Conservation (phyloP, 2,329 filamentous ascomycete species). For the Ceratocystis destructans region DNA sequence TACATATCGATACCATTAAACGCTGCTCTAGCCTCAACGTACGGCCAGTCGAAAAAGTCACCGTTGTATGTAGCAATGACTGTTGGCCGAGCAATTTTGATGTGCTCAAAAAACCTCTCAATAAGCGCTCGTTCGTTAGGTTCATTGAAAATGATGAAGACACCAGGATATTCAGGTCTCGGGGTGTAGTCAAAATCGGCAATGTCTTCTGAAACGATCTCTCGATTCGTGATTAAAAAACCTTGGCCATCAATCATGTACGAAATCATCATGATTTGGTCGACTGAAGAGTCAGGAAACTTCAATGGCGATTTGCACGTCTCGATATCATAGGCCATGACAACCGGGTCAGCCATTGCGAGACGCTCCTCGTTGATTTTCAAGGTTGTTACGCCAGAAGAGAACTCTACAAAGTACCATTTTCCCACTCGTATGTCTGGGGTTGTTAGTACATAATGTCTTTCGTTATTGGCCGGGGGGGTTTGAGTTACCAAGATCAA, state of each 20-base stretch:
- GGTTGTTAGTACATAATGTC: slow-evolving; percentile 21
- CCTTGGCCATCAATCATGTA: slow-evolving; percentile 99
- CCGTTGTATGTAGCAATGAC: slow-evolving; percentile 99
- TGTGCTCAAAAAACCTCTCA: slow-evolving; percentile 86
- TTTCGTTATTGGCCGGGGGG: not conserved
- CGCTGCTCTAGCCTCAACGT: slow-evolving; percentile 84
- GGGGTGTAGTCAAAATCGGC: slow-evolving; percentile 97
- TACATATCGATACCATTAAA: slow-evolving; percentile 98
- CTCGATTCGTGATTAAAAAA: slow-evolving; percentile 93
- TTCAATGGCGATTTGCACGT: slow-evolving; percentile 92
- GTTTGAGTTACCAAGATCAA: slow-evolving; percentile 56
- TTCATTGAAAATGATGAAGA: slow-evolving; percentile 98
- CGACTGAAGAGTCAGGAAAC: slow-evolving; percentile 85
- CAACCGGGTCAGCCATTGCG: slow-evolving; percentile 85
- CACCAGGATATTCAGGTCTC: slow-evolving; percentile 86
- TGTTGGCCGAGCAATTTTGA: slow-evolving; percentile 86
- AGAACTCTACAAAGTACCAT: slow-evolving; percentile 93
- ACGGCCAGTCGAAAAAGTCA: slow-evolving; percentile 99
- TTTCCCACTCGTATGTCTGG: slow-evolving; percentile 86
- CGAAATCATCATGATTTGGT: slow-evolving; percentile 99
- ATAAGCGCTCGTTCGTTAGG: slow-evolving; percentile 77
- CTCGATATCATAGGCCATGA: slow-evolving; percentile 98
- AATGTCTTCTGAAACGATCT: slow-evolving; percentile 96
- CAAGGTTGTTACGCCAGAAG: slow-evolving; percentile 76
- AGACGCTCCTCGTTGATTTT: slow-evolving; percentile 76